Conservation (phyloP, 768 basidiomycete species). For the Suillus clintonianus region DNA sequence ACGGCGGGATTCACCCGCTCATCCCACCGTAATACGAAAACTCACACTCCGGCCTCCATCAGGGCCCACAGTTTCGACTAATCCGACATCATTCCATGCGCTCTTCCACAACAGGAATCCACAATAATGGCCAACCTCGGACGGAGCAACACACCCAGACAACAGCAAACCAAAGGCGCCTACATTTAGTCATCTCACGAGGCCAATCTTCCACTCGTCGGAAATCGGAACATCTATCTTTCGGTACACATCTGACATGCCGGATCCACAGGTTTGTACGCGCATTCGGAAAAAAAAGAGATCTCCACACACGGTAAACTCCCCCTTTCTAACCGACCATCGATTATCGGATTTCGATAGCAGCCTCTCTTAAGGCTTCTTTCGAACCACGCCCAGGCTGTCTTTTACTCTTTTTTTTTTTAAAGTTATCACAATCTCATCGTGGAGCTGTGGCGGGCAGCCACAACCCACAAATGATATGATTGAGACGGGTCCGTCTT, state of each 20-base stretch:
- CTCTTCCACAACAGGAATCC: neutral
- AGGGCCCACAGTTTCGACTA: too few relatives aligned
- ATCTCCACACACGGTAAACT: too few relatives aligned
- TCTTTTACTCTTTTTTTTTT: too few relatives aligned
- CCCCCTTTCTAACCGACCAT: constrained; percentile 2
- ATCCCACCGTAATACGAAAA: neutral
- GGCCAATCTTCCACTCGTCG: neutral
- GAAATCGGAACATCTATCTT: neutral
- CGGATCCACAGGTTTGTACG: neutral
- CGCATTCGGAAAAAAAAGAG: neutral
- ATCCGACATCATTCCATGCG: too few relatives aligned
- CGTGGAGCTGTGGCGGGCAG: neutral
- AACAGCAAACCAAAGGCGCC: neutral
- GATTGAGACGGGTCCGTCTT: too few relatives aligned
- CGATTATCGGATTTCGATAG: constrained; percentile 3
- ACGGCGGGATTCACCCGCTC: constrained; percentile 9
- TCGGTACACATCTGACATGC: neutral
- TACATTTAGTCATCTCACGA: neutral
- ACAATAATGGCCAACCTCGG: neutral
- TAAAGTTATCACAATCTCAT: constrained; percentile 6
- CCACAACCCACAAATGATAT: too few relatives aligned
- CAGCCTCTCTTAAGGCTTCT: too few relatives aligned
- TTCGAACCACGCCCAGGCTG: too few relatives aligned
- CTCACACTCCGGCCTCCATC: neutral
- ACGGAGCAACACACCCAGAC: neutral